phyloP scores from a whole-genome alignment of 331 rosid genomes.

The Cydonia oblonga region DNA sequence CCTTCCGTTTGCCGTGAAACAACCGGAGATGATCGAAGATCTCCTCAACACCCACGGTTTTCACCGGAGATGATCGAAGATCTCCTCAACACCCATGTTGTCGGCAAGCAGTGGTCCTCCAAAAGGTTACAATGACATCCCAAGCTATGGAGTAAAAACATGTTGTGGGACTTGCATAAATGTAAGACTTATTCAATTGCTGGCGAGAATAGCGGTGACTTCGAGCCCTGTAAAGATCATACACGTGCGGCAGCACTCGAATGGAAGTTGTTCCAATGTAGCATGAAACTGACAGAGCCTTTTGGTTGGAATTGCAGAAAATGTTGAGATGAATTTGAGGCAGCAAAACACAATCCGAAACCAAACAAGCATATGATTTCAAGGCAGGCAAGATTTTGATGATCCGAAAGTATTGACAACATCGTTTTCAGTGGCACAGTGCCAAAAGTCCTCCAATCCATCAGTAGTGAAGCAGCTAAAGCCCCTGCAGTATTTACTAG shows the following conservation, averaged over 20 bases:
- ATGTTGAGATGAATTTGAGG: slow-evolving; percentile 40
- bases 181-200: slow-evolving; percentile 8
- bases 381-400: slow-evolving; percentile 18
- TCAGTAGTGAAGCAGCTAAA: slow-evolving; percentile 14
- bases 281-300: slow-evolving; percentile 24
- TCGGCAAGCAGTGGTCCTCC: slow-evolving; percentile 29
- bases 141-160: slow-evolving; percentile 32
- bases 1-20: no score
- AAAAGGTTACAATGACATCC: slow-evolving; percentile 33
- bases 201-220: background rate
- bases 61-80: no score
- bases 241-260: slow-evolving; percentile 31
- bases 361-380: slow-evolving; percentile 39
- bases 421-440: background rate
- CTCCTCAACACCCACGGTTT: no score
- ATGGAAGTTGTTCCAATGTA: slow-evolving; percentile 43
- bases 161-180: slow-evolving; percentile 27
- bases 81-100: background rate
- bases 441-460: background rate
- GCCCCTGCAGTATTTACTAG: slow-evolving; percentile 23
- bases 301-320: slow-evolving; percentile 21
- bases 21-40: no score
- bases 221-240: no score
- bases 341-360: slow-evolving; percentile 41
- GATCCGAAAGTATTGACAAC: background rate